Percentiles rank a stretch among this genome's conserved stretches.
Evolutionary conservation across 2,329 filamentous ascomycete genomes (phyloP).

Genomic region (Colletotrichum navitas): DNA sequence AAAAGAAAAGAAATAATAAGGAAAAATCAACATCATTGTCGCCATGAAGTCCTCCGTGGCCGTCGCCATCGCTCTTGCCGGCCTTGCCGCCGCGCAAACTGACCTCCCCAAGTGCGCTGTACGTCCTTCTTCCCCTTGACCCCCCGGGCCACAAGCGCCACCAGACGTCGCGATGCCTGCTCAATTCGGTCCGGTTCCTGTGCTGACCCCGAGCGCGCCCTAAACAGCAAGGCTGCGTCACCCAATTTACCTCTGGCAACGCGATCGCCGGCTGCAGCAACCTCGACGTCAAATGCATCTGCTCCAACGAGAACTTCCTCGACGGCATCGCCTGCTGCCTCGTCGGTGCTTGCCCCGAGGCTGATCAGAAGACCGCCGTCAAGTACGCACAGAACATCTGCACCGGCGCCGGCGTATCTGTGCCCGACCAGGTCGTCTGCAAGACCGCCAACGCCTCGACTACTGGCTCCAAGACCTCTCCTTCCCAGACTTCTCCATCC

Average conservation of each 20-base stretch:
- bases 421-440: conserved; percentile 55
- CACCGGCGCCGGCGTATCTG: conserved; percentile 50
- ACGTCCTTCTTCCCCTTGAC: conserved; percentile 44
- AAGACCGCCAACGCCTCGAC: conserved; percentile 41
- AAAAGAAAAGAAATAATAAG: no score
- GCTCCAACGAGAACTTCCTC: conserved; percentile 56
- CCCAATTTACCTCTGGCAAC: conserved; percentile 49
- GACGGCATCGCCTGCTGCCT: conserved; percentile 58
- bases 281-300: conserved; percentile 57
- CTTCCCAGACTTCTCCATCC: conserved; percentile 11
- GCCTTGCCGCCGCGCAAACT: conserved; percentile 52
- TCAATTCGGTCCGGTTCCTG: not conserved
- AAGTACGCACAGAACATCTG: conserved; percentile 55
- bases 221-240: conserved; percentile 48
- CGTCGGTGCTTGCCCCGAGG: conserved; percentile 49
- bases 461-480: not conserved
- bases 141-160: conserved; percentile 9
- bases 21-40: conserved; percentile 11
- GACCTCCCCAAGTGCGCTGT: conserved; percentile 56
- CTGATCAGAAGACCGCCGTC: conserved; percentile 52
- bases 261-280: conserved; percentile 54
- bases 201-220: conserved; percentile 44
- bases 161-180: not conserved
- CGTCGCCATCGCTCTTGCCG: conserved; percentile 47
- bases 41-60: conserved; percentile 53